Evolutionary conservation across 2,329 filamentous ascomycete genomes (phyloP).

Genomic region (Trichoderma koningiopsis): DNA sequence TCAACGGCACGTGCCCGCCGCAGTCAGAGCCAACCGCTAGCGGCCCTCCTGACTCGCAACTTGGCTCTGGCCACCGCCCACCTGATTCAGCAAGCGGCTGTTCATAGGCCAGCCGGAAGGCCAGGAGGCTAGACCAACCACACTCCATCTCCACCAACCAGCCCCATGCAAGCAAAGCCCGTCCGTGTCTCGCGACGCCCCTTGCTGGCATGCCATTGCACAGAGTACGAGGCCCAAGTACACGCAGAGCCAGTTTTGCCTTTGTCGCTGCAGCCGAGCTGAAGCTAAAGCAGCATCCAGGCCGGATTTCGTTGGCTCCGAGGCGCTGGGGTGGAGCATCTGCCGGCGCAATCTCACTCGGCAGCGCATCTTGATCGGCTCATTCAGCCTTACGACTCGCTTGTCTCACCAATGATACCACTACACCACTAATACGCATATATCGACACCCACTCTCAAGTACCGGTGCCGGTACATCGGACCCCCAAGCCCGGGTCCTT

Average conservation of each 20-base stretch:
- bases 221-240: constrained; percentile 5
- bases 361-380: constrained; percentile 19
- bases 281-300: constrained; percentile 2
- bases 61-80: not conserved
- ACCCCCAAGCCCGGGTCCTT: not conserved
- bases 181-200: constrained; percentile 19
- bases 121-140: not conserved
- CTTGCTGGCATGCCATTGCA: constrained; percentile 7
- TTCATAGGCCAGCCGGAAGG: constrained; percentile 18
- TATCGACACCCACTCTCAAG: not conserved
- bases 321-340: constrained; percentile 4
- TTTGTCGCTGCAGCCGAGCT: not conserved
- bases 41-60: constrained; percentile 21
- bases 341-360: not conserved
- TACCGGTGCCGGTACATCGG: not conserved
- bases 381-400: constrained; percentile 1
- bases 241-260: not conserved
- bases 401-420: not conserved
- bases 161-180: constrained; percentile 23
- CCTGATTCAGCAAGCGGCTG: constrained; percentile 19
- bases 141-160: constrained; percentile 23
- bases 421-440: not conserved
- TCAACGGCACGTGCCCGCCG: not conserved
- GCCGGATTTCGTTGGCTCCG: not conserved
- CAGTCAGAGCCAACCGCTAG: not conserved